Percentiles rank a stretch among this genome's conserved stretches.
phyloP scores from a whole-genome alignment of 75 land plant genomes.

The Gnetum montanum region DNA sequence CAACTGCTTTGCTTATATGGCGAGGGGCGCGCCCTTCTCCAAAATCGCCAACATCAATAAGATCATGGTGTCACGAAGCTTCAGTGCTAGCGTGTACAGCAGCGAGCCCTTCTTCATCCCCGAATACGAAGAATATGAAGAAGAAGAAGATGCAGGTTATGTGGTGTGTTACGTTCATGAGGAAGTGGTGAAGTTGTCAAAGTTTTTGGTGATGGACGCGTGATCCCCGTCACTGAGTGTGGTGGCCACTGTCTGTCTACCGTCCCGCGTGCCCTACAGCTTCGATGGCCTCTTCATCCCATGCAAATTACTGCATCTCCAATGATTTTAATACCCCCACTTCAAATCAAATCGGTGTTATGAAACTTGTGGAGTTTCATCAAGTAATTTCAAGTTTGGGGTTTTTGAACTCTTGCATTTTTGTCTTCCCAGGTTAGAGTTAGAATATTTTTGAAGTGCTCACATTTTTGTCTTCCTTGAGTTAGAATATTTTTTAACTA shows the following conservation, averaged over 20 bases:
- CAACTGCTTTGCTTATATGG: constrained; percentile 48
- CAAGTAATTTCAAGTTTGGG: too few species aligned
- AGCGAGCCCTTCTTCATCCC: constrained; percentile 81
- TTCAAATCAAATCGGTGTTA: too few species aligned
- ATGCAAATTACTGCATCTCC: too few species aligned
- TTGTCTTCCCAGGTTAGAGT: too few species aligned
- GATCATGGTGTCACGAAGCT: constrained; percentile 38
- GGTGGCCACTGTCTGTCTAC: constrained; percentile 60
- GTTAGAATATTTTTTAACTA: too few species aligned
- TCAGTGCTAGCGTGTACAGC: constrained; percentile 33
- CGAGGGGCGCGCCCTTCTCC: constrained; percentile 49
- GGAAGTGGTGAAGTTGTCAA: constrained; percentile 36
- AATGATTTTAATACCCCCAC: too few species aligned
- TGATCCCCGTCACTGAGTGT: constrained; percentile 47
- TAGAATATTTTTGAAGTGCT: too few species aligned
- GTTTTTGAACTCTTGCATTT: too few species aligned
- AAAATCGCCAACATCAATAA: constrained; percentile 61
- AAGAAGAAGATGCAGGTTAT: constrained; percentile 76
- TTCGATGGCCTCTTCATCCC: constrained; percentile 82
- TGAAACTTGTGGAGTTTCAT: too few species aligned
- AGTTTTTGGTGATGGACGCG: constrained; percentile 79
- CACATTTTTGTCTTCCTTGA: too few species aligned
- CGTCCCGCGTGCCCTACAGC: constrained; percentile 68
- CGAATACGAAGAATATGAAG: constrained; percentile 4
- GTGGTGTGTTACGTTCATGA: constrained; percentile 52